A percentile compares a stretch with the other conserved stretches of the same genome.
phyloP scores from a whole-genome alignment of 2,329 filamentous ascomycete species.

The Phialocephala subalpina region DNA sequence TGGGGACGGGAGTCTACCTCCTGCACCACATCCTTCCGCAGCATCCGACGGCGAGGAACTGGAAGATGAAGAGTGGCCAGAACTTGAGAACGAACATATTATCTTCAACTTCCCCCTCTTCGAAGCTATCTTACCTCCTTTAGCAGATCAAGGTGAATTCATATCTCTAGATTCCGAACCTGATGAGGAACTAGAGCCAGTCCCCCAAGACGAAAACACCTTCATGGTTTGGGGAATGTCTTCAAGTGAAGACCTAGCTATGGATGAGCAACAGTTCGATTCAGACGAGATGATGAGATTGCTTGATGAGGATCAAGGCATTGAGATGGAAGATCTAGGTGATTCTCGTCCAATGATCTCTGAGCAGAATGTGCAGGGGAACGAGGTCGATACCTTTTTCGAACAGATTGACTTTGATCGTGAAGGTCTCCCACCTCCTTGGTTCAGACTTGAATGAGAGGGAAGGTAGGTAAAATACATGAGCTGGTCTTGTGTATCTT shows the following conservation, averaged over 20 bases:
- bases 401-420: background rate
- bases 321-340: background rate
- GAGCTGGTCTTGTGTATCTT: background rate
- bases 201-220: background rate
- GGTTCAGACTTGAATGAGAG: background rate
- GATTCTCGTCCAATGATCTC: background rate
- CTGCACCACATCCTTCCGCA: too few relatives aligned
- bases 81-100: background rate
- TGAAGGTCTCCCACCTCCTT: background rate
- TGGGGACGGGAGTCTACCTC: too few relatives aligned
- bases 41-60: too few relatives aligned
- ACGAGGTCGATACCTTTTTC: background rate
- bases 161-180: background rate
- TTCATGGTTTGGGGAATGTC: conserved; percentile 2
- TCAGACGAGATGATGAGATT: background rate
- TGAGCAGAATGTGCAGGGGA: background rate
- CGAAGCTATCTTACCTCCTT: background rate
- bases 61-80: background rate
- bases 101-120: background rate
- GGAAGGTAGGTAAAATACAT: background rate
- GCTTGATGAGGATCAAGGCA: background rate
- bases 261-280: background rate
- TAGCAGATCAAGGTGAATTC: background rate
- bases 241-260: background rate
- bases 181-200: background rate